Evolutionary conservation across 1,139 yeast genomes (phyloP).

Genomic region (Pichia sp.): DNA sequence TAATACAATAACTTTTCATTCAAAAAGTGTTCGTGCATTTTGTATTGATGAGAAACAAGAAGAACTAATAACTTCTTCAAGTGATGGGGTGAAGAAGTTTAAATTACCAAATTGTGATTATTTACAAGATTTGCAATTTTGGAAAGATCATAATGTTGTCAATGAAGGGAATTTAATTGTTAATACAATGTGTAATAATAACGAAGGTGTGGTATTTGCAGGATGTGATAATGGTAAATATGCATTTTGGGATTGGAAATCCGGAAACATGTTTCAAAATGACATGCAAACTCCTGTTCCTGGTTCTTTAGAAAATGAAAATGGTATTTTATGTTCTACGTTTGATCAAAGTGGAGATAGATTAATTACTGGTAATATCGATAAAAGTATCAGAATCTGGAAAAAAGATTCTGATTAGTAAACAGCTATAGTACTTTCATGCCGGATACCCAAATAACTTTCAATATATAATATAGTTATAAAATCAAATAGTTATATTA

Average conservation of each 20-base stretch:
- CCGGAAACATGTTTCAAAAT: constrained; percentile 59
- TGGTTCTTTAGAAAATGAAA: constrained; percentile 62
- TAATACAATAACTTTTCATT: constrained; percentile 72
- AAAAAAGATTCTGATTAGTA: constrained; percentile 39
- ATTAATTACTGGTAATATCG: constrained; percentile 81
- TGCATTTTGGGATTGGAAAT: constrained; percentile 71
- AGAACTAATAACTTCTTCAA: constrained; percentile 75
- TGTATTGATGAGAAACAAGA: constrained; percentile 63
- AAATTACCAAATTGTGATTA: constrained; percentile 70
- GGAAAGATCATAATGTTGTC: constrained; percentile 37
- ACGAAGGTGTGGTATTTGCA: constrained; percentile 64
- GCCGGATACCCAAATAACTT: too few species aligned
- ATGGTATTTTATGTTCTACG: constrained; percentile 63
- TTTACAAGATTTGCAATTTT: constrained; percentile 45
- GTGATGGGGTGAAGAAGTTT: constrained; percentile 83
- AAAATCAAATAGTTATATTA: too few species aligned
- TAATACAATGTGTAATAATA: constrained; percentile 59
- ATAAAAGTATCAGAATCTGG: constrained; percentile 87
- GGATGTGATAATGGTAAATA: constrained; percentile 83
- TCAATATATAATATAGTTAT: background rate
- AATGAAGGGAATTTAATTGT: constrained; percentile 39
- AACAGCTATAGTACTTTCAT: too few species aligned
- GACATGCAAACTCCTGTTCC: constrained; percentile 50
- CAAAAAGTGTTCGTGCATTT: constrained; percentile 72
- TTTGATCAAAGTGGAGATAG: constrained; percentile 89